phyloP scores from a whole-genome alignment of 441 rosid species.

The Pelargonium citronellum region DNA sequence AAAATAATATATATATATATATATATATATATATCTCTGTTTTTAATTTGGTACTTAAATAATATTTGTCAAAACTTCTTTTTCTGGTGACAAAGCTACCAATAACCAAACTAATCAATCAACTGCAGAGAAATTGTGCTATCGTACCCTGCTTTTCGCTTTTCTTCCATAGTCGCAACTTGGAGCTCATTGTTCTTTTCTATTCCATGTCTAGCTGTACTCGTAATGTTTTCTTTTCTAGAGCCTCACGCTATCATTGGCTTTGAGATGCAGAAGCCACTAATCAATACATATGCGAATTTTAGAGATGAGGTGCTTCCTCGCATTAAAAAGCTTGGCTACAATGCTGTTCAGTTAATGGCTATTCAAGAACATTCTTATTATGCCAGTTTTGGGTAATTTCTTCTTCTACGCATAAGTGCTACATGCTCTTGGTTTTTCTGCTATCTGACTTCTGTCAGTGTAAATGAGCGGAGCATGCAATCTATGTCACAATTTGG shows the following conservation, averaged over 20 bases:
- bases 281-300: conserved; percentile 76
- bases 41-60: not conserved
- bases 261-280: conserved; percentile 62
- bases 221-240: conserved; percentile 17
- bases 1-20: no score
- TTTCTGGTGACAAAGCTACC: not conserved
- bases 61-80: not conserved
- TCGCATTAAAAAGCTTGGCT: conserved; percentile 87
- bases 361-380: conserved; percentile 98
- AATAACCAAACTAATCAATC: conserved; percentile 7
- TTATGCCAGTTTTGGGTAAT: conserved; percentile 96
- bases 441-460: conserved; percentile 4
- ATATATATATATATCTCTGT: not conserved
- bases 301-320: conserved; percentile 98
- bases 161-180: not conserved
- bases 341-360: conserved; percentile 96
- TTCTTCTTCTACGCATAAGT: conserved; percentile 20
- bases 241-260: conserved; percentile 12
- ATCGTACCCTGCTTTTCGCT: conserved; percentile 5
- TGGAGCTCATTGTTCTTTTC: not conserved
- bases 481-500: not conserved
- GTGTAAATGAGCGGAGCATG: not conserved
- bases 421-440: conserved; percentile 3
- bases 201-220: conserved; percentile 14
- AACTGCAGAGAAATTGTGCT: conserved; percentile 2